A percentile compares a stretch with the other conserved stretches of the same genome.
phyloP scores from a whole-genome alignment of 805 yeast genomes.

The Candida orba region DNA sequence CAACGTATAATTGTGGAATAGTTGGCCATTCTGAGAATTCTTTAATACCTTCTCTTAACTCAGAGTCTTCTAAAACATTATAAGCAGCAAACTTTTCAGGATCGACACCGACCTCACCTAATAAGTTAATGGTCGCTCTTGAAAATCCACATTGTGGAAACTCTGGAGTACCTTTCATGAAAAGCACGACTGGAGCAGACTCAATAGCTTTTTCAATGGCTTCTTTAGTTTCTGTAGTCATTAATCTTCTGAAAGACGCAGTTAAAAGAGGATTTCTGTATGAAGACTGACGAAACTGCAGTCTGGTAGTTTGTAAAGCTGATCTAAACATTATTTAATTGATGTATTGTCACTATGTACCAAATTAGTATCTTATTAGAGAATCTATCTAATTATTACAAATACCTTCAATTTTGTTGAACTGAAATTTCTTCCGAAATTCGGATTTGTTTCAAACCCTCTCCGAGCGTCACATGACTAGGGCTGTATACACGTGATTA shows the following conservation, averaged over 20 bases:
- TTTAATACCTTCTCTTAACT: conserved; percentile 90
- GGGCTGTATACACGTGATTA: too few relatives aligned
- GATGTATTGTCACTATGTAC: too few relatives aligned
- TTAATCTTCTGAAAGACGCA: conserved; percentile 30
- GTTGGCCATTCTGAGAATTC: conserved; percentile 98
- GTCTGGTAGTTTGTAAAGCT: neutral
- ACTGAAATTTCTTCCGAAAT: neutral
- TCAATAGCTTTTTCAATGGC: conserved; percentile 84
- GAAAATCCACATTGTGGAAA: conserved; percentile 98
- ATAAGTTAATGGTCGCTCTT: conserved; percentile 84
- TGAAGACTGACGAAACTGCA: conserved; percentile 10
- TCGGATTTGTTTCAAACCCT: neutral
- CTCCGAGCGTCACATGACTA: neutral
- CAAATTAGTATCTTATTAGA: too few relatives aligned
- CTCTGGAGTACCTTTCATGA: conserved; percentile 98
- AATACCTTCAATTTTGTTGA: neutral
- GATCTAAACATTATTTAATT: conserved; percentile 8
- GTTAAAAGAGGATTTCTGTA: conserved; percentile 2
- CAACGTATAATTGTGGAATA: conserved; percentile 89
- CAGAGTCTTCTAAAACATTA: conserved; percentile 91
- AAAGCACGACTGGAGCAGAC: conserved; percentile 90
- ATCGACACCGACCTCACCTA: conserved; percentile 96
- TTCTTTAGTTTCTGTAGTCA: conserved; percentile 70
- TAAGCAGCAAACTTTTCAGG: conserved; percentile 95
- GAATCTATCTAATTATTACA: too few relatives aligned